phyloP scores from a whole-genome alignment of 2,329 filamentous ascomycete genomes.

The Penicillium glabrum region DNA sequence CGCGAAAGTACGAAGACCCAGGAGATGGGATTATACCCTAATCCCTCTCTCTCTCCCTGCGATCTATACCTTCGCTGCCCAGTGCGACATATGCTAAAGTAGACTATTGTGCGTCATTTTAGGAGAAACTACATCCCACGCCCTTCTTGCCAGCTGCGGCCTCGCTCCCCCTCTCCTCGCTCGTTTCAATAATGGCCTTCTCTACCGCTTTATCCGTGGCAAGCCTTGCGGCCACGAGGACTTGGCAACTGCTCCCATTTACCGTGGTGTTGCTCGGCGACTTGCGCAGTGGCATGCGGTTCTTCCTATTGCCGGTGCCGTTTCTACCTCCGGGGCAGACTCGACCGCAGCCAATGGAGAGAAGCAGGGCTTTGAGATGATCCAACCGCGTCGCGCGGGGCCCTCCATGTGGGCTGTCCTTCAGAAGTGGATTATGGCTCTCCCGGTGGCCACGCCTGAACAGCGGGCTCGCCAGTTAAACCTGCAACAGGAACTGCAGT shows the following conservation, averaged over 20 bases:
- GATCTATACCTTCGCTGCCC: constrained; percentile 22
- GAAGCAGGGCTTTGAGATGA: constrained; percentile 17
- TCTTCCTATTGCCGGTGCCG: constrained; percentile 56
- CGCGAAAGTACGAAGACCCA: constrained; percentile 69
- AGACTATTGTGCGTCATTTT: constrained; percentile 22
- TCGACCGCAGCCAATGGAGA: constrained; percentile 12
- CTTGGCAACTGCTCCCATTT: constrained; percentile 71
- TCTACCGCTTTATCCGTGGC: constrained; percentile 88
- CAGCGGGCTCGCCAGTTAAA: constrained; percentile 66
- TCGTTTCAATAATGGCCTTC: constrained; percentile 91
- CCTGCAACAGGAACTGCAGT: constrained; percentile 73
- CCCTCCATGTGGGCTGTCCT: constrained; percentile 94
- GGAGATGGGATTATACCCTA: constrained; percentile 1
- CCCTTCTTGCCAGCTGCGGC: constrained; percentile 76
- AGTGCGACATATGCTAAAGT: constrained; percentile 37
- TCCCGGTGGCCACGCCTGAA: constrained; percentile 70
- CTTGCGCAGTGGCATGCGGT: constrained; percentile 91
- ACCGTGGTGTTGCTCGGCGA: constrained; percentile 77
- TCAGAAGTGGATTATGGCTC: constrained; percentile 89
- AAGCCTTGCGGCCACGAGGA: constrained; percentile 77
- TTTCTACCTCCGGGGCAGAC: constrained; percentile 16
- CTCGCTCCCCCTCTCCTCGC: constrained; percentile 86
- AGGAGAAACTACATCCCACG: constrained; percentile 70
- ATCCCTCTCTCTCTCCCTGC: constrained; percentile 1
- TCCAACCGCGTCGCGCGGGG: constrained; percentile 55